Evolutionary conservation across 345 rosid genomes (phyloP).

Genomic region (Eucalyptus sp.): DNA sequence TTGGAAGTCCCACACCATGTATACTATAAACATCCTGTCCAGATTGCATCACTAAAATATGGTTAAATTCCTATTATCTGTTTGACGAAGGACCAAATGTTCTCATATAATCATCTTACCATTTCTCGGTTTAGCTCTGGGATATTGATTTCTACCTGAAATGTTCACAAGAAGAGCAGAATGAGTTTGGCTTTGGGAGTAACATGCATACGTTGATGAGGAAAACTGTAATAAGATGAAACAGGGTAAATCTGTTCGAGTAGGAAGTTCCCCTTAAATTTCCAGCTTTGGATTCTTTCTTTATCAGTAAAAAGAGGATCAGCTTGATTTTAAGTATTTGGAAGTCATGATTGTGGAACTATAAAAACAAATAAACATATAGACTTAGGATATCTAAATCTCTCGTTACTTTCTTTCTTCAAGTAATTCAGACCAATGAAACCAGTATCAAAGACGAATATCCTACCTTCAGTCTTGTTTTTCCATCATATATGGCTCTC

Average conservation of each 20-base stretch:
- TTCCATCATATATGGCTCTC: conserved; percentile 64
- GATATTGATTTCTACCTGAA: conserved; percentile 84
- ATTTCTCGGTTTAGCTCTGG: conserved; percentile 93
- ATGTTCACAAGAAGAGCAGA: background rate
- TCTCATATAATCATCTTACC: conserved; percentile 16
- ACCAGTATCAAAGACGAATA: background rate
- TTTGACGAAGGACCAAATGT: background rate
- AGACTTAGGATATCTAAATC: background rate
- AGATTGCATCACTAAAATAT: background rate
- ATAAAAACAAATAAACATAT: background rate
- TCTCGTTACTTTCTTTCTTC: background rate
- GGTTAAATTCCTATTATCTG: background rate
- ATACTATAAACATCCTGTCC: conserved; percentile 69
- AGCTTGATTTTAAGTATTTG: background rate
- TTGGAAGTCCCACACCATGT: background rate
- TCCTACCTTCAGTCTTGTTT: conserved; percentile 54
- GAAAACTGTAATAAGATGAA: background rate
- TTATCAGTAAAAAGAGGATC: background rate
- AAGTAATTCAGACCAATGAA: background rate
- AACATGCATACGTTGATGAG: background rate
- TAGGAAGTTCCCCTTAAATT: background rate
- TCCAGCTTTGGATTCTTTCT: background rate
- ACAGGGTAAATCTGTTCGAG: background rate
- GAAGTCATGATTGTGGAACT: background rate
- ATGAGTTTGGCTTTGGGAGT: background rate